These are phyloP conservation scores for Mortierella sp. DNA, from an alignment of 371 early-diverging fungal species.

Conservation along the genomic window DNA sequence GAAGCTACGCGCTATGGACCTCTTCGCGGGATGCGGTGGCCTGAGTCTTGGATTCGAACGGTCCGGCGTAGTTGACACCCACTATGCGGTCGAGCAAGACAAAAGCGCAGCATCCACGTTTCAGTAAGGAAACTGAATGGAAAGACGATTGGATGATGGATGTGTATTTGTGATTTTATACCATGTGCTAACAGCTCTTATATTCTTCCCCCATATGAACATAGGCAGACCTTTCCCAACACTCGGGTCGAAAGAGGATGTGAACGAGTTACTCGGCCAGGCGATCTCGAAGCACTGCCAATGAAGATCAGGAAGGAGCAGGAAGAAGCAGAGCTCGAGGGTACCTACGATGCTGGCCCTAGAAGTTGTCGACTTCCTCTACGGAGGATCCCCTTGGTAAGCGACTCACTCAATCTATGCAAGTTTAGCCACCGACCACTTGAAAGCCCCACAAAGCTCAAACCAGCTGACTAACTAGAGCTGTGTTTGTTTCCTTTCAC, in stretches of 20 bases:
- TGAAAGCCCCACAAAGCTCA: background rate
- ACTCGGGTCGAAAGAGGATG: slow-evolving; percentile 69
- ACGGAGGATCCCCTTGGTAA: slow-evolving; percentile 75
- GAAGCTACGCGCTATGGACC: slow-evolving; percentile 66
- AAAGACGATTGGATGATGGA: too few species aligned
- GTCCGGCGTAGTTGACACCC: slow-evolving; percentile 65
- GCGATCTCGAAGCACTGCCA: slow-evolving; percentile 65
- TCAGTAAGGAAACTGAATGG: background rate
- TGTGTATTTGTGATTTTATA: background rate
- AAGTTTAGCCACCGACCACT: too few species aligned
- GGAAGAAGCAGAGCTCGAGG: slow-evolving; percentile 13
- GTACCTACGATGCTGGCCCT: slow-evolving; percentile 65
- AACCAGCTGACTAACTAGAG: too few species aligned
- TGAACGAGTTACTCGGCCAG: slow-evolving; percentile 66
- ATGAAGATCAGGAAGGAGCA: too few species aligned
- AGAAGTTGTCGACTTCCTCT: slow-evolving; percentile 73
- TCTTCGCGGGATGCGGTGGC: slow-evolving; percentile 78
- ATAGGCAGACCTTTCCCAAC: slow-evolving; percentile 66
- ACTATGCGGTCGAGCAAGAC: slow-evolving; percentile 69
- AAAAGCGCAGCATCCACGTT: slow-evolving; percentile 69
- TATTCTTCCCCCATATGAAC: background rate
- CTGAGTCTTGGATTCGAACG: slow-evolving; percentile 72
- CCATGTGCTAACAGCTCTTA: background rate
- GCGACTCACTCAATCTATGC: background rate
- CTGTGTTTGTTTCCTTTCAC: too few species aligned